A percentile compares a stretch with the other conserved stretches of the same genome.
phyloP scores from a whole-genome alignment of 805 yeast genomes.

The Candida yuanshanica region DNA sequence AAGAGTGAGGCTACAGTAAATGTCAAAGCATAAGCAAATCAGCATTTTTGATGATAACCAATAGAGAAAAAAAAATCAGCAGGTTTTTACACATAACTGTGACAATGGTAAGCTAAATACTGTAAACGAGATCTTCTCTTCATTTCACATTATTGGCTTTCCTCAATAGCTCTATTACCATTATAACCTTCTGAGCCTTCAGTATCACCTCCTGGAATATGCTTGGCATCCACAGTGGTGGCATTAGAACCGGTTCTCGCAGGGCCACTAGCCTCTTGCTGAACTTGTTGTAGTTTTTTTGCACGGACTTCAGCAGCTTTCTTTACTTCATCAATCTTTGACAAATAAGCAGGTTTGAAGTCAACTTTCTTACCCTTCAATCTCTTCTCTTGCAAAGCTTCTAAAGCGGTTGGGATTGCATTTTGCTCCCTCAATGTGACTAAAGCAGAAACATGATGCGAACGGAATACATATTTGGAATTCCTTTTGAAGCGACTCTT shows the following conservation, averaged over 20 bases:
- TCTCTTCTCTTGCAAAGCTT: conserved; percentile 30
- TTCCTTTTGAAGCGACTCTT: conserved; percentile 29
- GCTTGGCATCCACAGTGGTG: no score
- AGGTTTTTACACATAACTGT: no score
- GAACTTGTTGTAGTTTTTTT: conserved; percentile 10
- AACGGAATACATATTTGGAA: conserved; percentile 22
- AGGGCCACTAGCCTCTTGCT: conserved; percentile 12
- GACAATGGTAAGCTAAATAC: no score
- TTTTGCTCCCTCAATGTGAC: conserved; percentile 39
- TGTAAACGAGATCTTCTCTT: no score
- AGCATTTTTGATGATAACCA: no score
- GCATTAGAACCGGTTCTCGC: conserved; percentile 4
- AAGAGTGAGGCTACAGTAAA: no score
- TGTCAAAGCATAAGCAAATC: no score
- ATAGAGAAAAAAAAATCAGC: no score
- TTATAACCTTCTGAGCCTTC: not conserved
- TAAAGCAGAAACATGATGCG: conserved; percentile 43
- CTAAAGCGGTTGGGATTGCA: conserved; percentile 39
- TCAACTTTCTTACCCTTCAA: conserved; percentile 31
- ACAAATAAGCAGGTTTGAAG: conserved; percentile 35
- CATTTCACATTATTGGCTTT: no score
- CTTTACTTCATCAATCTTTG: conserved; percentile 40
- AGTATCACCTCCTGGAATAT: no score
- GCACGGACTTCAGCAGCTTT: conserved; percentile 27
- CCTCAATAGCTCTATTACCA: not conserved